Evolutionary conservation across 1,139 yeast species (phyloP).

Genomic region (Lodderomyces elongisporus): DNA sequence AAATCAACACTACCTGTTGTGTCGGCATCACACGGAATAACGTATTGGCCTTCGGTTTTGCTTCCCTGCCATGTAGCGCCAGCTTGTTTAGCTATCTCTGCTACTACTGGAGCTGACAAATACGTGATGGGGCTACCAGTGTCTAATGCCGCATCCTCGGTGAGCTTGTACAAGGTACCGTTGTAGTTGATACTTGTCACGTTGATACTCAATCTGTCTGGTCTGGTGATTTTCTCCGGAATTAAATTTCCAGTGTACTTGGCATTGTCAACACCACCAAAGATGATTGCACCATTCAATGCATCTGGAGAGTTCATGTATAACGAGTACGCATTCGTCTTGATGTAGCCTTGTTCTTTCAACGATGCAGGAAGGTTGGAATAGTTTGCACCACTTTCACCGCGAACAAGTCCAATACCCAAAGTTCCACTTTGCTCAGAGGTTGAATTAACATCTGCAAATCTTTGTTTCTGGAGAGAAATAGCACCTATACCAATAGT

Average conservation of each 20-base stretch:
- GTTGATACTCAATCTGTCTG: slow-evolving; percentile 4
- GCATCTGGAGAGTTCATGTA: slow-evolving; percentile 24
- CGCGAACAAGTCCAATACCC: slow-evolving; percentile 18
- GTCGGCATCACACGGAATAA: slow-evolving; percentile 7
- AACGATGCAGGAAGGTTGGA: slow-evolving; percentile 29
- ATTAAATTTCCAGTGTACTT: slow-evolving; percentile 21
- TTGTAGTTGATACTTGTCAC: slow-evolving; percentile 6
- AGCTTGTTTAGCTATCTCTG: slow-evolving; percentile 11
- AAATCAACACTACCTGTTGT: slow-evolving; percentile 12
- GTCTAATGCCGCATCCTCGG: slow-evolving; percentile 13
- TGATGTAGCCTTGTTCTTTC: slow-evolving; percentile 41
- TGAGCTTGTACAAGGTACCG: not conserved
- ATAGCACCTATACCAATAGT: slow-evolving; percentile 12
- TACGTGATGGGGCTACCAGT: slow-evolving; percentile 29
- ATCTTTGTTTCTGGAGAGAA: slow-evolving; percentile 12
- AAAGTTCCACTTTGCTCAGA: slow-evolving; percentile 15
- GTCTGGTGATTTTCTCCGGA: slow-evolving; percentile 7
- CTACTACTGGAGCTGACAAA: slow-evolving; percentile 17
- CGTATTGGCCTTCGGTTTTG: slow-evolving; percentile 3
- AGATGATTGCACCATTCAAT: slow-evolving; percentile 20
- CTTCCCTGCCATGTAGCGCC: slow-evolving; percentile 13
- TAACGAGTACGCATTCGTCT: slow-evolving; percentile 34
- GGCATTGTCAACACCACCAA: slow-evolving; percentile 27
- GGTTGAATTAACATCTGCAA: slow-evolving; percentile 16
- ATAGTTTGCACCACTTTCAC: slow-evolving; percentile 15